Base-by-base conservation (phyloP, 768 basidiomycete genomes). In the Russula foetens region DNA sequence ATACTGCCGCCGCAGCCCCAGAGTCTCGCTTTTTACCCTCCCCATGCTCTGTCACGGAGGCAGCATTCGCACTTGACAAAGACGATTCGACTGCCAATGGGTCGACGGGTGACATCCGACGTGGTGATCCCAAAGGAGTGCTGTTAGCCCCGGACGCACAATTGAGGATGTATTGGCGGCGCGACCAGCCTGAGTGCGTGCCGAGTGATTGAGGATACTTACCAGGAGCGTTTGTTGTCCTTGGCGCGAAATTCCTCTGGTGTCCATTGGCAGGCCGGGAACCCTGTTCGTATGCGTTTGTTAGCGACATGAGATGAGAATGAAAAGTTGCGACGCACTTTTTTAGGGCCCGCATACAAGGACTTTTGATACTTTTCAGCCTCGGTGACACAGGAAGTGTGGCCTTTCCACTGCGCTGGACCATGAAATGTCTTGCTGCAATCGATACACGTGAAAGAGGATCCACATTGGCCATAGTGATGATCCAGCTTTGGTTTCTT, bases 401-500 rank as follows among this genome's bases (percentile, higher is more conserved):
- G 90, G 0, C 74, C 75, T 72, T 91, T 92, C 77, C 84, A 96
- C 61, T 92, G 84, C 9, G 77, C 77, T 3, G 90, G 89, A 7
- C 80, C 79, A 26, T 81, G 75, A 74, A 96, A 97, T 0, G 89
- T 88, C 52, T 79, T 87, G n/a, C 84, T 86, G 72, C 93, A 97
- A 69, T 97, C 93, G 69, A 92, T 83, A 69, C 90, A 91, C 67
- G 88, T 88, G 66, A 90, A 88, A 7, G 85, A 81, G 2, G 81
- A 67, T 57, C 84, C 75, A 68, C 89, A 92, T 47, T 79, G 75
- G 29, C 68, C 70, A 51, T 78, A 67, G 68, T 96, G 93, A 69
- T 86, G 82, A 72, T 96, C 92, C 1, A 97, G 80, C 71, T 94
- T 93, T 14, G 94, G 94, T 69, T 97, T 97, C 73, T 92, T 97